Base-by-base conservation (phyloP, 2,329 filamentous ascomycete genomes). In the Epichloe glyceriae region DNA sequence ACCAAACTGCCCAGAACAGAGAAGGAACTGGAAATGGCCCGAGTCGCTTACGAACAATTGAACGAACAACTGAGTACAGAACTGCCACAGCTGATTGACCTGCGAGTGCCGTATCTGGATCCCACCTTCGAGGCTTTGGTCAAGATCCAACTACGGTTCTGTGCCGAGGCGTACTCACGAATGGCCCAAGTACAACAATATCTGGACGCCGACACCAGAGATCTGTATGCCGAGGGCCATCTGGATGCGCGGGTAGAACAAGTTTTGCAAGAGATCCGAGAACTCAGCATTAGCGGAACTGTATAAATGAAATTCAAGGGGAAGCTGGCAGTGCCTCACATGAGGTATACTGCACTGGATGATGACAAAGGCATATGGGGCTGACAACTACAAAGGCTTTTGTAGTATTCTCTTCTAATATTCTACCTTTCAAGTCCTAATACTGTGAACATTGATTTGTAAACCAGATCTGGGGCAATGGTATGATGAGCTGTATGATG, bases 121-220 rank as follows among this genome's bases (percentile, higher is more conserved):
- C 94, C 94, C 0, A 91, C 84, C 55, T 98, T 98, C 64, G 93
- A 98, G 70, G 93, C 94, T 0, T 81, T 98, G 49, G 93, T 98
- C 67, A 98, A 98, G 76, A 98, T 98, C 58, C 93, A 98, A 72
- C 70, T 98, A 61, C 79, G 93, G 38, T 98, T 98, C 73, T 98
- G 94, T 63, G 93, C 94, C 7, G 93, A 98, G 71, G 93, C 93
- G 2, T 98, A 98, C 70, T 90, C 84, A 55, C 79, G 93, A 46
- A 98, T 98, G 93, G 93, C 94, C 26, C 94, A 98, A 73, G 94
- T 98, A 52, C 93, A 98, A 72, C 93, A 98, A 71, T 97, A 96
- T 67, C 76, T 98, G 34, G 93, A 97, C 65, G 86, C 91, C 33
- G 89, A 95, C 63, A 97, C 91, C 49, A 79, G 93, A 67, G 93